phyloP scores from a whole-genome alignment of 2,329 filamentous ascomycete genomes.

The Graphiopsis chlorocephala region DNA sequence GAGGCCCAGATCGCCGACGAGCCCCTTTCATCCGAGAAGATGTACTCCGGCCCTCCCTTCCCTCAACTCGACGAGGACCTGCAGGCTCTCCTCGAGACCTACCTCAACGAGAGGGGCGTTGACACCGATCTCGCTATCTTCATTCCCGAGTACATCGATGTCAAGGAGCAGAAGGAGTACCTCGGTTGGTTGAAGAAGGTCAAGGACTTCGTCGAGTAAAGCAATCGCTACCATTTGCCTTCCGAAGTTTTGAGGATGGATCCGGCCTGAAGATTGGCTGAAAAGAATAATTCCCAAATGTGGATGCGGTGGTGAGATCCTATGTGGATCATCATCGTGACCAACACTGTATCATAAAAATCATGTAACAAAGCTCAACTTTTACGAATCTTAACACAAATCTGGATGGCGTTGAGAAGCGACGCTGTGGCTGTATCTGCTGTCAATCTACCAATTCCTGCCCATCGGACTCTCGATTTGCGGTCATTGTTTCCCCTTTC shows the following conservation, averaged over 20 bases:
- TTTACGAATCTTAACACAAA: background rate
- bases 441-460: background rate
- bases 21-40: slow-evolving; percentile 52
- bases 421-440: background rate
- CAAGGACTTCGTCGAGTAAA: slow-evolving; percentile 73
- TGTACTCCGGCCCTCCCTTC: slow-evolving; percentile 91
- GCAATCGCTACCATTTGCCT: background rate
- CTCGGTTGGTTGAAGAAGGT: slow-evolving; percentile 80
- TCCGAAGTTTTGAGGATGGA: background rate
- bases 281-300: background rate
- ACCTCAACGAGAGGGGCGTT: slow-evolving; percentile 91
- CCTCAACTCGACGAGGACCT: slow-evolving; percentile 94
- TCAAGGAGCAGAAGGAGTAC: slow-evolving; percentile 99
- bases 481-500: background rate
- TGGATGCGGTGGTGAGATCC: background rate
- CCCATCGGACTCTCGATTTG: background rate
- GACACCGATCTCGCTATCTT: slow-evolving; percentile 83
- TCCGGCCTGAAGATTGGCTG: background rate
- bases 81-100: slow-evolving; percentile 86
- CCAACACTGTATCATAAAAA: slow-evolving; percentile 6
- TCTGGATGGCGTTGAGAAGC: background rate
- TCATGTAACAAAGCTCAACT: slow-evolving; percentile 8
- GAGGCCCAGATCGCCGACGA: slow-evolving; percentile 63
- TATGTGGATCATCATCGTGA: background rate
- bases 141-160: slow-evolving; percentile 92